Evolutionary conservation across 495 filamentous ascomycete genomes (phyloP), one percentile per base, ranked within the genome.

Genomic region (Xylaria cubensis): DNA sequence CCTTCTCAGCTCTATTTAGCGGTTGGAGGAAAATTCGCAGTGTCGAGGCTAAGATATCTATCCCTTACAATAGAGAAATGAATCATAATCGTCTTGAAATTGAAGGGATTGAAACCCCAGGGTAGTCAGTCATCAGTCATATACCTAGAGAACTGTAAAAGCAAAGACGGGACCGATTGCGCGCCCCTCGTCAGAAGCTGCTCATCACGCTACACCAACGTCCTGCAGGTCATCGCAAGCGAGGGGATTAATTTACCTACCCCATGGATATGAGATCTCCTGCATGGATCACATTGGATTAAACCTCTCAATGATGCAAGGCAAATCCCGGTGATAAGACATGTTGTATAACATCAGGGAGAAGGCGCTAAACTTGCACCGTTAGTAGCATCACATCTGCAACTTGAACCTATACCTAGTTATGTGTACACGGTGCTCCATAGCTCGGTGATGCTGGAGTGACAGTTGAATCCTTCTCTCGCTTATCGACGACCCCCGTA

Each of bases 211-310:
- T 69, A 36, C 39, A 34, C 39, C 51, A 61, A 69, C 24, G 67
- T 44, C 56, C 67, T 70, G 67, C 67, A 70, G 56, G 55, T 61
- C 21, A 70, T 70, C 67, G 7, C 55, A 61, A 51, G 67, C 67
- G 67, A 70, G 56, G 41, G 55, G 0, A 50, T 50, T 70, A 39
- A 62, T 59, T 62, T 36, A 70, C 55, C 53, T 70, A 70, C 67
- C 26, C 67, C 17, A 46, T 69, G 66, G 53, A 69, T 59, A 69
- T 59, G 46, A 59, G 51, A 58, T 69, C 67, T 58, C 36, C 67
- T 69, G 41, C 67, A 69, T 69, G 53, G 67, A 48, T 61, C 19
- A n/a, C 12, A 39, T 1, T 59, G 39, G 34, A 21, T 56, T 44
- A 56, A 64, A 64, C 61, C 61, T 24, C 61, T 42, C 61, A 64